These are phyloP conservation scores for Solanum raphanifolium DNA, from an alignment of 257 asterid genomes.

Conservation along the genomic window DNA sequence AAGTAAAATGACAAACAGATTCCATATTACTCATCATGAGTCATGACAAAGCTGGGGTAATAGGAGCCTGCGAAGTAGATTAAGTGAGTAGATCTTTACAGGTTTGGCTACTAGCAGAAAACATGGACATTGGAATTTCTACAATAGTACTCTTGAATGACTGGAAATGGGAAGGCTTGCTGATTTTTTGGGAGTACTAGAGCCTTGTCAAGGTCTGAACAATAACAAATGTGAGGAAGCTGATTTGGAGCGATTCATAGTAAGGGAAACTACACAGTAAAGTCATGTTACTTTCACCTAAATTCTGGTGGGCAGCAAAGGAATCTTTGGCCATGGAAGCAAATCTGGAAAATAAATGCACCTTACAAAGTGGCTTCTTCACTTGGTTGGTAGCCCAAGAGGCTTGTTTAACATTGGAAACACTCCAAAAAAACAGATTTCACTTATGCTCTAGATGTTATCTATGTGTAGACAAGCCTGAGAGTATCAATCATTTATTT, in stretches of 20 bases:
- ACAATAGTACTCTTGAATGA: neutral
- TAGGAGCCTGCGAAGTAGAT: neutral
- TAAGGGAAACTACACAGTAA: neutral
- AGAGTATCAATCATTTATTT: neutral
- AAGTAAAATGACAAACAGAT: neutral
- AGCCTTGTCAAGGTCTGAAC: neutral
- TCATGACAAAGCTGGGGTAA: neutral
- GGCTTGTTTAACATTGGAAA: neutral
- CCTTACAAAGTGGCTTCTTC: neutral
- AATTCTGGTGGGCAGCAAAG: neutral
- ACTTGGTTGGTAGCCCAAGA: neutral
- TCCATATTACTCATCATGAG: neutral
- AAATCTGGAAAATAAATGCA: neutral
- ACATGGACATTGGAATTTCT: neutral
- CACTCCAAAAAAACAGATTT: neutral
- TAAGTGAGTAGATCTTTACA: neutral
- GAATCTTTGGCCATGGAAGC: neutral
- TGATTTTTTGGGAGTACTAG: neutral
- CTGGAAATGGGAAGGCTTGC: neutral
- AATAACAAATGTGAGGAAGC: neutral
- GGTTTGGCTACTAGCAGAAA: neutral
- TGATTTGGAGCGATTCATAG: neutral
- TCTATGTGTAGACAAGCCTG: neutral
- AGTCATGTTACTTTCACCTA: neutral
- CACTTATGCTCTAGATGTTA: neutral